Evolutionary conservation across 495 filamentous ascomycete genomes (phyloP).

Genomic region (Aspergillus nanangensis): DNA sequence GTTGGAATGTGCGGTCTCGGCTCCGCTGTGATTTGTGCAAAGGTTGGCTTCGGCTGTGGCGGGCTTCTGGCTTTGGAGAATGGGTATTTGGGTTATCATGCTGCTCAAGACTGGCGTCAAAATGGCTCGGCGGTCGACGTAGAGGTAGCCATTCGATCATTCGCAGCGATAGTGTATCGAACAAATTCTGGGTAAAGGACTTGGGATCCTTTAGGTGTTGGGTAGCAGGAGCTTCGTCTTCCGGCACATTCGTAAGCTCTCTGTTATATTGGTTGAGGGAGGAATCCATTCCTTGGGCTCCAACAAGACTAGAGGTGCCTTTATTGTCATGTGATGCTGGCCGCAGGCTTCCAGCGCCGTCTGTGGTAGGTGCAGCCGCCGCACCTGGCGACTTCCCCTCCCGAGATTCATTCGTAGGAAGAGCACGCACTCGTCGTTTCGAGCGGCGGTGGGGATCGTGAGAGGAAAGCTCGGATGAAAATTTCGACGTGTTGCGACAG

Average conservation of each 20-base stretch:
- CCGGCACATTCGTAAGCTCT: too few species aligned
- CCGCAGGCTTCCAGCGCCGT: too few species aligned
- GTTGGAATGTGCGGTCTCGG: slow-evolving; percentile 7
- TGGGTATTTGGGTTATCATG: background rate
- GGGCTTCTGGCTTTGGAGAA: slow-evolving; percentile 11
- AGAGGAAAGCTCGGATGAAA: slow-evolving; percentile 24
- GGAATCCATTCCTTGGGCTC: too few species aligned
- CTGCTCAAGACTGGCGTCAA: too few species aligned
- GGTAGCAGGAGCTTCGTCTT: slow-evolving; percentile 28
- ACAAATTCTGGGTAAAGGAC: slow-evolving; percentile 79
- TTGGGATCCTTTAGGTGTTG: slow-evolving; percentile 69
- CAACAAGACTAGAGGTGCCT: too few species aligned
- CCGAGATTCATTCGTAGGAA: slow-evolving; percentile 12
- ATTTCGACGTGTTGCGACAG: slow-evolving; percentile 53
- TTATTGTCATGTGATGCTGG: too few species aligned
- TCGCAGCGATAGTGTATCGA: slow-evolving; percentile 69
- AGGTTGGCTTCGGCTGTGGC: slow-evolving; percentile 3
- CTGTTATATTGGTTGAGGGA: too few species aligned
- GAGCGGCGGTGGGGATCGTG: slow-evolving; percentile 26
- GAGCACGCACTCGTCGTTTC: slow-evolving; percentile 23
- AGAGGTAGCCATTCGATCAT: slow-evolving; percentile 78
- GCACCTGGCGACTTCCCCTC: background rate
- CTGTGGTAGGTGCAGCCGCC: too few species aligned
- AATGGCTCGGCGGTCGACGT: slow-evolving; percentile 24
- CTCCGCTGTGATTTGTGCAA: slow-evolving; percentile 9